Percentiles rank a stretch among this genome's conserved stretches.
Evolutionary conservation across 2,329 filamentous ascomycete species (phyloP).

Genomic region (Raffaelea deltoideospora): DNA sequence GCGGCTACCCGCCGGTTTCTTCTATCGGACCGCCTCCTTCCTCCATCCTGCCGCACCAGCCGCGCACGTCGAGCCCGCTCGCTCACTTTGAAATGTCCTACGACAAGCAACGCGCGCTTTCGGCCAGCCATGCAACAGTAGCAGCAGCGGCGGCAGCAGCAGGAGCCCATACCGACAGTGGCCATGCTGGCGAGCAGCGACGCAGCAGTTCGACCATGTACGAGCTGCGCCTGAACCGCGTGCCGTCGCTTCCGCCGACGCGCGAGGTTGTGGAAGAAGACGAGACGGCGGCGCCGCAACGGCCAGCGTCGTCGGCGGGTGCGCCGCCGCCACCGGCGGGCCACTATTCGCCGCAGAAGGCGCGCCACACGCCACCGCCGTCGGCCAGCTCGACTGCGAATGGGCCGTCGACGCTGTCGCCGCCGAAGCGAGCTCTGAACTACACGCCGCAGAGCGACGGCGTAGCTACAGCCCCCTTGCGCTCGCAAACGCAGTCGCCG

Average conservation of each 20-base stretch:
- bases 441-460: slow-evolving; percentile 29
- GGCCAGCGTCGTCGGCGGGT: slow-evolving; percentile 6
- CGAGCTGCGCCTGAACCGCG: slow-evolving; percentile 37
- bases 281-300: slow-evolving; percentile 11
- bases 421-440: slow-evolving; percentile 38
- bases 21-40: slow-evolving; percentile 24
- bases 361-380: slow-evolving; percentile 35
- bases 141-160: too few species aligned
- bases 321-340: slow-evolving; percentile 5
- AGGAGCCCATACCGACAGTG: too few species aligned
- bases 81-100: slow-evolving; percentile 45
- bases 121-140: slow-evolving; percentile 11
- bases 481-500: slow-evolving; percentile 50
- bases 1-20: slow-evolving; percentile 20
- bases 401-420: slow-evolving; percentile 32
- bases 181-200: slow-evolving; percentile 32
- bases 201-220: slow-evolving; percentile 35
- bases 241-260: slow-evolving; percentile 44
- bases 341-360: slow-evolving; percentile 3
- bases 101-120: slow-evolving; percentile 14
- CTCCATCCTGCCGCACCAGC: slow-evolving; percentile 39
- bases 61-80: slow-evolving; percentile 49
- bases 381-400: slow-evolving; percentile 12
- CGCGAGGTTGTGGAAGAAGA: slow-evolving; percentile 48
- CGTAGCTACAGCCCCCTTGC: slow-evolving; percentile 29